Base-by-base conservation (phyloP, 2,329 filamentous ascomycete species). In the Fusarium tricinctum region DNA sequence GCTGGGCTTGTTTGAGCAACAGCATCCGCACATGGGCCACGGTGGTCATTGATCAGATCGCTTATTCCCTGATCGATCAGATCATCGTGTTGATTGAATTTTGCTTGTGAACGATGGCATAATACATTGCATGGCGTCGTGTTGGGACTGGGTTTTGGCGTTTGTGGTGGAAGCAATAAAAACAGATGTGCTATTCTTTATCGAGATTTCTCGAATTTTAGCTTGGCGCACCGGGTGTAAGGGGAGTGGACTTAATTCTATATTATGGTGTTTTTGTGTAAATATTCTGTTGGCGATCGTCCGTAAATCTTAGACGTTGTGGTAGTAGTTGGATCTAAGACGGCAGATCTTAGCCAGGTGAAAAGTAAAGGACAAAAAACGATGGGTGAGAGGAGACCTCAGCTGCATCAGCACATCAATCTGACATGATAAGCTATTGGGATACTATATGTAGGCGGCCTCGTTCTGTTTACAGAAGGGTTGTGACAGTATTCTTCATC, bases 1-100 rank as follows among this genome's bases (percentile, higher is more conserved):
- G 62, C 73, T 91, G 39, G 84, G 83, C 32, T 84, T 88, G 53
- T 88, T 86, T 69, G 83, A 84, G 9, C 71, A 75, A 28, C 75
- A 78, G 13, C 74, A 78, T 30, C 61, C 61, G 8, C 61, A 64
- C 8, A 69, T 76, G 68, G 68, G 69, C 1, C 75, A 75, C 6
- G 64, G 63, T 5, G 65, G 69, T 22, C 68, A 65, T 32, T 70
- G 33, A 70, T 56, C 40, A 14, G n/a, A n/a, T 40, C 13, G 14
- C 6, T 23, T 42, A 28, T 17, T 15, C 50, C 39, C 20, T 35
- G 19, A 30, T 62, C 32, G 51, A 56, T 40, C 28, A 30, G 30
- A 51, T 38, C 42, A 35, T 44, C n/a, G 28, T 58, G 22, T 42
- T 22, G 32, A 44, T 30, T 55, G 43, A 22, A 20, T 47, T 48